Conservation (phyloP, 257 asterid genomes). For the Solanum pennellii region DNA sequence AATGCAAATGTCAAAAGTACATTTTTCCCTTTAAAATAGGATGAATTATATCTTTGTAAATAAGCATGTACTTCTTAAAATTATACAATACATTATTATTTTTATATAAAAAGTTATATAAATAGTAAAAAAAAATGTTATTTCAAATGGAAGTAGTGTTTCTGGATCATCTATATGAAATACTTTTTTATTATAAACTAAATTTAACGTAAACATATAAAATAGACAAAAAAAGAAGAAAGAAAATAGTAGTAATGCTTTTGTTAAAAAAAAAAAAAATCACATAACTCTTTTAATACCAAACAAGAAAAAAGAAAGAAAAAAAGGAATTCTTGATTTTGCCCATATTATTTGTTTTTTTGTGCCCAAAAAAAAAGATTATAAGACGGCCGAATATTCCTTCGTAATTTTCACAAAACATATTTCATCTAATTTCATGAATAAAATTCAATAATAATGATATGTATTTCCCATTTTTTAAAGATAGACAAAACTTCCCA, state of each 20-base stretch:
- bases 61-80: background rate
- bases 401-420: background rate
- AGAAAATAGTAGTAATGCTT: background rate
- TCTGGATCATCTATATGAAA: background rate
- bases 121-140: background rate
- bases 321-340: background rate
- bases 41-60: background rate
- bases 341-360: background rate
- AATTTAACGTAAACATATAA: background rate
- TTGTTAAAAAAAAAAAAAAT: background rate
- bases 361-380: background rate
- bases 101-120: background rate
- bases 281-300: background rate
- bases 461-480: background rate
- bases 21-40: background rate
- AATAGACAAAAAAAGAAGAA: background rate
- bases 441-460: too few species aligned
- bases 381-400: background rate
- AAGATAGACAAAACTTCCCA: too few species aligned
- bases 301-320: background rate
- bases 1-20: background rate
- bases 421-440: too few species aligned
- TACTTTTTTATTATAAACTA: background rate
- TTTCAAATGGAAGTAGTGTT: background rate
- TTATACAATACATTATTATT: background rate